Evolutionary conservation across 2,329 filamentous ascomycete genomes (phyloP), one percentile per base, ranked within the genome.

Genomic region (Pseudomassariella vexata): DNA sequence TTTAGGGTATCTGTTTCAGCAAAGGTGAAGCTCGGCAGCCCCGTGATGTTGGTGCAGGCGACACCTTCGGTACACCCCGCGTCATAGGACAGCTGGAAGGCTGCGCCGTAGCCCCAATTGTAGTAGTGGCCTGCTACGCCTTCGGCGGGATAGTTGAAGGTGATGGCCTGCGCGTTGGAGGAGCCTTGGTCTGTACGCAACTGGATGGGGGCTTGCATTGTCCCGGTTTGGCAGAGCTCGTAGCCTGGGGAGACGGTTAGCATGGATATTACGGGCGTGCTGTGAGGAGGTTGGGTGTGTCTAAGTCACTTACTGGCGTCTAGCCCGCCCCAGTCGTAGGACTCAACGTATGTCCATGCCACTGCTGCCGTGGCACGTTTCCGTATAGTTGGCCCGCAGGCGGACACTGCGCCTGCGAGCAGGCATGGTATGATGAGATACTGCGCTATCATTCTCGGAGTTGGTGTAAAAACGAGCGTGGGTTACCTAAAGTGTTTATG

Each of bases 81-180:
- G 12, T 52, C 36, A 36, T 60, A 52, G 9, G 52, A 39, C 24
- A 66, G 40, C 5, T 55, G 61, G 39, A 66, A 68, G 2, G 62
- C 59, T 0, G 28, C 19, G 64, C 68, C 67, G 35, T 68, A 68
- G 14, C 63, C 61, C 63, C 65, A 70, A 42, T 72, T 71, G 53
- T 54, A 60, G 36, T 67, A 57, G 28, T 55, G 54, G 2, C 67
- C 67, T 2, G 42, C 30, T 5, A 57, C 44, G 10, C n/a, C n/a
- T n/a, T 49, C 38, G 33, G 44, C 38, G 5, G 50, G 42, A 47
- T 66, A 68, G 41, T 60, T 53, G 50, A 71, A 70, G 11, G 28
- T 44, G 5, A n/a, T n/a, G n/a, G 63, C 56, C 2, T 48, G 48
- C 43, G 68, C 65, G 17, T 50, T 53, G 14, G 63, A 56, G 5